phyloP scores from a whole-genome alignment of 352 stramenopile species.

The Phytophthora fragariaefolia region DNA sequence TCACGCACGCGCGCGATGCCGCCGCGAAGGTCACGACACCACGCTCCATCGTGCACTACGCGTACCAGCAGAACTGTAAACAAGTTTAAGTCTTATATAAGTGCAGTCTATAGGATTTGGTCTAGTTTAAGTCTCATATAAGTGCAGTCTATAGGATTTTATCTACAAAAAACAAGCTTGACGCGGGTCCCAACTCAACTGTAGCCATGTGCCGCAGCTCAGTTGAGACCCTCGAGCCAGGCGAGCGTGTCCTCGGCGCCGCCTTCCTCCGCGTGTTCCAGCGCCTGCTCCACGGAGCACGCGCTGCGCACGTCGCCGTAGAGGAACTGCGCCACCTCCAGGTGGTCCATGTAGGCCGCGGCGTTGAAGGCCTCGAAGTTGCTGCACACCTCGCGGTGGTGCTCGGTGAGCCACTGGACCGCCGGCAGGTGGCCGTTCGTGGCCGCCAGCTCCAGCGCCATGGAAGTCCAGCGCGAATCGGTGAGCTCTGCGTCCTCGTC shows the following conservation, averaged over 20 bases:
- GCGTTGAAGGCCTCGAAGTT: slow-evolving; percentile 69
- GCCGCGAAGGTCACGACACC: slow-evolving; percentile 58
- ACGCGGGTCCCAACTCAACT: slow-evolving; percentile 9
- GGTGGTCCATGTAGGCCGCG: slow-evolving; percentile 76
- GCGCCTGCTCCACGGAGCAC: slow-evolving; percentile 59
- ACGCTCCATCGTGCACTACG: slow-evolving; percentile 36
- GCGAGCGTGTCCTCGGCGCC: slow-evolving; percentile 64
- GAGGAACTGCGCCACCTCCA: slow-evolving; percentile 63
- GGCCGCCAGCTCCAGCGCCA: slow-evolving; percentile 60
- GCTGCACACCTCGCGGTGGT: slow-evolving; percentile 54
- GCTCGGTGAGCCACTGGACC: slow-evolving; percentile 68
- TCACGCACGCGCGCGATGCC: slow-evolving; percentile 53
- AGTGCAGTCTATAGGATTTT: not conserved
- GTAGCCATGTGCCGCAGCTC: slow-evolving; percentile 25
- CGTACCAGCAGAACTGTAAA: no score
- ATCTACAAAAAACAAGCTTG: slow-evolving; percentile 9
- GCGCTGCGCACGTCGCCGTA: slow-evolving; percentile 48
- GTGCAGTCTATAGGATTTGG: not conserved
- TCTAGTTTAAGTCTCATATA: slow-evolving; percentile 4
- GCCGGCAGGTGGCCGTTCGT: slow-evolving; percentile 66
- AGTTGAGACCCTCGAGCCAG: slow-evolving; percentile 61
- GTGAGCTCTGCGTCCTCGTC: slow-evolving; percentile 13
- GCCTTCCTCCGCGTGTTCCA: slow-evolving; percentile 71
- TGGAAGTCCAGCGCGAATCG: slow-evolving; percentile 53
- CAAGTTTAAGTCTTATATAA: slow-evolving; percentile 4